Evolutionary conservation across 495 filamentous ascomycete species (phyloP).

Genomic region (Podospora tetraspora): DNA sequence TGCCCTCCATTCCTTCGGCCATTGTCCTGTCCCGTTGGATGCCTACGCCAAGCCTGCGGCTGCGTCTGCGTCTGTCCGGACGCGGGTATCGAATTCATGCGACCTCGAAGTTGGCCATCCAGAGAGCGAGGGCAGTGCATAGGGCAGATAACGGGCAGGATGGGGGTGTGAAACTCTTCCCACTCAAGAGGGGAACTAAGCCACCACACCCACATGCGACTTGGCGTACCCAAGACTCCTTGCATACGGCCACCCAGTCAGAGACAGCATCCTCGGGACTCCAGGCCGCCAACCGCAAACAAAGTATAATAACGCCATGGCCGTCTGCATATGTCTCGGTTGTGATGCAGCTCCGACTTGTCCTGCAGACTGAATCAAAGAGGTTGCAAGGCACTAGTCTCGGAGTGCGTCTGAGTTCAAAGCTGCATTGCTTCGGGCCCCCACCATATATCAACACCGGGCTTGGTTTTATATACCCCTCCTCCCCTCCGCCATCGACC

Average conservation of each 20-base stretch:
- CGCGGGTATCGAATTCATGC: conserved; percentile 8
- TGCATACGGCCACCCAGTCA: not conserved
- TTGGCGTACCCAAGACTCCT: not conserved
- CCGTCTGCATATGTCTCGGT: not conserved
- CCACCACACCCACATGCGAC: conserved; percentile 3
- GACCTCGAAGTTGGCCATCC: not conserved
- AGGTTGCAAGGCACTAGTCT: not conserved
- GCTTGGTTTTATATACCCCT: not conserved
- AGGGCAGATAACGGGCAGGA: not conserved
- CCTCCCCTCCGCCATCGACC: not conserved
- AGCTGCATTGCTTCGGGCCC: not conserved
- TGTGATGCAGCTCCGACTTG: not conserved
- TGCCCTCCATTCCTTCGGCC: not conserved
- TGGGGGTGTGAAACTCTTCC: not conserved
- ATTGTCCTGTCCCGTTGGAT: not conserved
- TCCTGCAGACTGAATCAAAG: not conserved
- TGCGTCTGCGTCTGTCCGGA: not conserved
- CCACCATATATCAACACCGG: not conserved
- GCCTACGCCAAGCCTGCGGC: conserved; percentile 3
- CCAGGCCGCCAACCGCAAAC: not conserved
- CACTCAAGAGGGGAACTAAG: not conserved
- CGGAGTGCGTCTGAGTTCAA: not conserved
- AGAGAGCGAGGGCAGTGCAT: not conserved
- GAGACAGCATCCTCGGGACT: not conserved
- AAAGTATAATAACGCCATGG: not conserved